Percentiles rank a stretch among this genome's conserved stretches.
These are phyloP conservation scores for Cladosporium oxysporum DNA, from an alignment of 2,329 filamentous ascomycete species.

Conservation along the genomic window DNA sequence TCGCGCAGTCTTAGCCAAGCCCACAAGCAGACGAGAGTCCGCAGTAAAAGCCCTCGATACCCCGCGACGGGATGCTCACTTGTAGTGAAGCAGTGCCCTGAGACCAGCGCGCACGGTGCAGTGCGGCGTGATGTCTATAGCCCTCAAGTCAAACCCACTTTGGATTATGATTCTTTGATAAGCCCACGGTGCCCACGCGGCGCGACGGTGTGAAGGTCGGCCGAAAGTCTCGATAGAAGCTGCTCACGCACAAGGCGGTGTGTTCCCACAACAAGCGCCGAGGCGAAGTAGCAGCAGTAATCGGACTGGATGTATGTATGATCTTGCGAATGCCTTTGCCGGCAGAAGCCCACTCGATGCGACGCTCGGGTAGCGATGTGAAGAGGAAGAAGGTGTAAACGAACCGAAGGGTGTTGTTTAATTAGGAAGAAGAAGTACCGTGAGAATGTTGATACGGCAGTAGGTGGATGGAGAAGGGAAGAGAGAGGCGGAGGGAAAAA, in stretches of 20 bases:
- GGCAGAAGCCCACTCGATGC: slow-evolving; percentile 15
- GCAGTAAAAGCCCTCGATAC: slow-evolving; percentile 38
- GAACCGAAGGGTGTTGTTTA: slow-evolving; percentile 8
- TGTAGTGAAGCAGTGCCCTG: slow-evolving; percentile 16
- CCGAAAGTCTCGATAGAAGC: slow-evolving; percentile 43
- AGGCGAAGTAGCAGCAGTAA: slow-evolving; percentile 37
- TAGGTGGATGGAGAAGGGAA: background rate
- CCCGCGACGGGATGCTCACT: slow-evolving; percentile 30
- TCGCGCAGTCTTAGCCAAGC: slow-evolving; percentile 26
- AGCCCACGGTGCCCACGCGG: slow-evolving; percentile 37
- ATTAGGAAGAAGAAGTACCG: background rate
- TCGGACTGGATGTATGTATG: slow-evolving; percentile 20
- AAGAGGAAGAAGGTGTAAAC: background rate
- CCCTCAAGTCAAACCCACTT: slow-evolving; percentile 37
- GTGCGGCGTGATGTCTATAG: slow-evolving; percentile 29
- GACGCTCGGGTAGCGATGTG: background rate
- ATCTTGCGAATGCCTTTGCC: slow-evolving; percentile 9
- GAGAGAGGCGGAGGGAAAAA: background rate
- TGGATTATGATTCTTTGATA: slow-evolving; percentile 23
- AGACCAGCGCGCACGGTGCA: slow-evolving; percentile 26
- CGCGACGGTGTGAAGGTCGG: slow-evolving; percentile 38
- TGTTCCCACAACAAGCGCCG: slow-evolving; percentile 55
- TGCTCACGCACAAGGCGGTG: slow-evolving; percentile 44
- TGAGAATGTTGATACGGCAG: slow-evolving; percentile 6
- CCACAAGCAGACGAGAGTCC: slow-evolving; percentile 35